Percentiles rank a stretch among this genome's conserved stretches.
Evolutionary conservation across 306 rosid genomes (phyloP).

Genomic region (Styphnolobium japonicum): DNA sequence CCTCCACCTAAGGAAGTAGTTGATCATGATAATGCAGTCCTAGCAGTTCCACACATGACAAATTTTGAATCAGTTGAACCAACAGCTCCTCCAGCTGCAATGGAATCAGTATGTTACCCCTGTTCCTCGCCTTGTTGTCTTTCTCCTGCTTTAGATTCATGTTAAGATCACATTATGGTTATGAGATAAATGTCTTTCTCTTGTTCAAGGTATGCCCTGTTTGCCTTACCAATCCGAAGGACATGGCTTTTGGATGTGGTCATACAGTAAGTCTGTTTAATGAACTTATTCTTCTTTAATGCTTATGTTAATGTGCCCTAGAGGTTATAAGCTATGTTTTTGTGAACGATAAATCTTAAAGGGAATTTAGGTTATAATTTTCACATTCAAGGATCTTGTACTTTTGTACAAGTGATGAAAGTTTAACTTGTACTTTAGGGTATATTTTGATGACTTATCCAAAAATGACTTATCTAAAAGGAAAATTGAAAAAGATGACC

Average conservation of each 20-base stretch:
- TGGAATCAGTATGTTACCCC: conserved; percentile 50
- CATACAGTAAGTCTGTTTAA: conserved; percentile 61
- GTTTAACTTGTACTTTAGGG: too few species aligned
- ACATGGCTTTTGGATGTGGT: conserved; percentile 96
- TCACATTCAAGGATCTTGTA: neutral
- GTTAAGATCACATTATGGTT: conserved; percentile 18
- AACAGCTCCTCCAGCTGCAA: conserved; percentile 43
- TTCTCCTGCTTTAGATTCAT: conserved; percentile 10
- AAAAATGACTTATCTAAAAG: too few species aligned
- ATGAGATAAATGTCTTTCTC: neutral
- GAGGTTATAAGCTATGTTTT: neutral
- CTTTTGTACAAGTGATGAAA: neutral
- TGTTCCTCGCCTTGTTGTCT: neutral
- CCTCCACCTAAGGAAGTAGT: conserved; percentile 72
- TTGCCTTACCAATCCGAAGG: conserved; percentile 79
- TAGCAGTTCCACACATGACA: conserved; percentile 32
- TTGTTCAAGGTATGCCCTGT: conserved; percentile 70
- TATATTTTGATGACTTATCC: too few species aligned
- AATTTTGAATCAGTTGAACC: conserved; percentile 39
- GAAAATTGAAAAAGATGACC: neutral
- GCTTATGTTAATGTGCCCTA: neutral
- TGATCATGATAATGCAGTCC: conserved; percentile 54
- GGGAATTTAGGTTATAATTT: neutral
- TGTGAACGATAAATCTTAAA: neutral
- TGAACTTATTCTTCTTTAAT: neutral